phyloP scores from a whole-genome alignment of 179 eudicot species.

The Carnegiea gigantea region DNA sequence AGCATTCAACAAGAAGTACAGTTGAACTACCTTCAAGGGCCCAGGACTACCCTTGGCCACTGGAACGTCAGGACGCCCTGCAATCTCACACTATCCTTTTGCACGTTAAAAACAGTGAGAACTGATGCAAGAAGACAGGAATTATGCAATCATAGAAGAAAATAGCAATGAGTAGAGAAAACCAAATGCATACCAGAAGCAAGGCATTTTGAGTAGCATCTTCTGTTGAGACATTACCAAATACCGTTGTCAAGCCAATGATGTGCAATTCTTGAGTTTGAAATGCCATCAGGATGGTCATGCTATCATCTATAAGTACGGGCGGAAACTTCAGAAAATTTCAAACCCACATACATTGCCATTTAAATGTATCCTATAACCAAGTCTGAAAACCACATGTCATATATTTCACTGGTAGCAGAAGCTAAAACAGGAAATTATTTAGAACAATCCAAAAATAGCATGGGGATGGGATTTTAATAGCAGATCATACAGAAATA shows the following conservation, averaged over 20 bases:
- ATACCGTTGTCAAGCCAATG: constrained; percentile 79
- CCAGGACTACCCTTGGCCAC: constrained; percentile 82
- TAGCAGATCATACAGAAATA: neutral
- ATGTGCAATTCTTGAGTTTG: constrained; percentile 71
- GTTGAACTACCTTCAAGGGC: constrained; percentile 66
- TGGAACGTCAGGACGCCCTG: constrained; percentile 76
- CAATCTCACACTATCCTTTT: constrained; percentile 98
- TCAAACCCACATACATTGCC: neutral
- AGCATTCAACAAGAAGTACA: neutral
- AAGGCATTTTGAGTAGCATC: constrained; percentile 77
- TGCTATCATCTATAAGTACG: constrained; percentile 74
- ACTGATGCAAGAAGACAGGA: constrained; percentile 18
- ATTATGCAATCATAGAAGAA: neutral
- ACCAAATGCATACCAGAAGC: constrained; percentile 59
- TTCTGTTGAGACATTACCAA: constrained; percentile 75
- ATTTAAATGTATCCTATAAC: too few relatives aligned
- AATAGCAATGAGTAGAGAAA: neutral
- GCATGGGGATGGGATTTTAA: neutral
- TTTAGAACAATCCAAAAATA: too few relatives aligned
- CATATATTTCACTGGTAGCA: neutral
- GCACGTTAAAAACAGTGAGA: constrained; percentile 40
- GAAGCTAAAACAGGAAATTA: neutral
- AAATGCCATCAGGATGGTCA: constrained; percentile 90
- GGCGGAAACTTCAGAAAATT: neutral
- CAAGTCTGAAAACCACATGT: too few relatives aligned